Base-by-base conservation (phyloP, 352 stramenopile genomes). In the Pilasporangium apinafurcum region DNA sequence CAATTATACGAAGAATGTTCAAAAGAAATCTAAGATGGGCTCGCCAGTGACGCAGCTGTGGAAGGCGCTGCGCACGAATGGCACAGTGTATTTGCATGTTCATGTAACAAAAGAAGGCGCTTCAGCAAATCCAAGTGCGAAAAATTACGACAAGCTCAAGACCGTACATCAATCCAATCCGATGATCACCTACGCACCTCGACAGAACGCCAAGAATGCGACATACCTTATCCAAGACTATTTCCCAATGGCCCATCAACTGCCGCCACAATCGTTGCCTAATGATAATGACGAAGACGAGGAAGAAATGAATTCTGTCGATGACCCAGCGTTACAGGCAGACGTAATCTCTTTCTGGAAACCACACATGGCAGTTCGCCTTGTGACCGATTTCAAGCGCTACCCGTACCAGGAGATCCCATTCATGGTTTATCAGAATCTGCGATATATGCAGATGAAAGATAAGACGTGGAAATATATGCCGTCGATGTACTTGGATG, bases 401-500 rank as follows among this genome's bases (percentile, higher is more conserved):
- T 91, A 81, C 39, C 79, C 79, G 20, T 58, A 83, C 31, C 61
- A 80, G 6, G 75, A 88, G 32, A 62, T 91, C 34, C 79, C 79
- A 0, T 50, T 70, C 0, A 49, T 88, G 29, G 79, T 88, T 49
- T 91, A 76, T 40, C 53, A 85, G 35, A 86, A 86, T 25, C 38
- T 88, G 18, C 59, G 66, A 16, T 86, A 76, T 49, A 68, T 84
- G 20, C 57, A 83, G 30, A 61, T 86, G 32, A 48, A 43, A 6
- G 48, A 70, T 34, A 29, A 65, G 21, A 40, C 44, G 31, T 87
- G 71, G 63, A 70, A 76, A 42, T 92, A 92, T 41, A 35, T 85
- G 43, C 81, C 81, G 35, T 69, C 77, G 10, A 64, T 88, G 45
- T 92, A 86, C 46, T 53, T 91, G 47, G 77, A 92, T 46, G 78